Evolutionary conservation across 805 yeast species (phyloP), one percentile per base, ranked within the genome.

Genomic region (Candida fluviatilis): DNA sequence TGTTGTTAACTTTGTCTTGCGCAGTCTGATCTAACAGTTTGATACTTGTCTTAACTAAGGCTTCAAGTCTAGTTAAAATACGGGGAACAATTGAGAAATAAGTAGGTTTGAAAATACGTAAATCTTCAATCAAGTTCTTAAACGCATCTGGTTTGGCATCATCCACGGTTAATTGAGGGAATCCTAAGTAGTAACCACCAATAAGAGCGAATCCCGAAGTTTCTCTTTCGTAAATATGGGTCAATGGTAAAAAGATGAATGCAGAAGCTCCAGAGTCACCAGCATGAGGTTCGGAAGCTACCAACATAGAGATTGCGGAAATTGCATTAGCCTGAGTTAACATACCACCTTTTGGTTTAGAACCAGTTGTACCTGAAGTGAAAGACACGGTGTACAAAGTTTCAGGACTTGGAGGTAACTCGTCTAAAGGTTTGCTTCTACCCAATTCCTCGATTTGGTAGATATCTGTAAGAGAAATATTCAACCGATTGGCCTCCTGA

Each of bases 321-420:
- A 51, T 49, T 4, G 51, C 53, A 30, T 42, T 47, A 12, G 37
- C 37, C 30, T 57, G 62, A 13, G 54, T 41, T 44, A 82, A 63
- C 21, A 79, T 76, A 18, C 82, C 91, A 50, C 91, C 91, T 64
- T 84, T 85, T 44, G 91, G 87, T 38, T 59, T 50, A 31, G 80
- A 75, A 39, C 93, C 90, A n/a, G 85, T 79, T 16, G 87, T 80
- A 30, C 76, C 72, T 5, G 85, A 82, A 33, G 74, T 64, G 41
- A 71, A 69, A 15, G 69, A 64, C 21, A 69, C 65, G 16, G 74
- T 67, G 46, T 58, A 66, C 17, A 59, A 43, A 10, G 69, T 46
- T 10, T 65, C 63, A 15, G 60, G 52, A 33, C 47, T 48, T 7
- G 71, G 70, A 17, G 57, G 53, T 13, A 58, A 48, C 35, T 49